Evolutionary conservation across 2,329 filamentous ascomycete species (phyloP), one percentile per base, ranked within the genome.

Genomic region (Drechmeria coniospora): DNA sequence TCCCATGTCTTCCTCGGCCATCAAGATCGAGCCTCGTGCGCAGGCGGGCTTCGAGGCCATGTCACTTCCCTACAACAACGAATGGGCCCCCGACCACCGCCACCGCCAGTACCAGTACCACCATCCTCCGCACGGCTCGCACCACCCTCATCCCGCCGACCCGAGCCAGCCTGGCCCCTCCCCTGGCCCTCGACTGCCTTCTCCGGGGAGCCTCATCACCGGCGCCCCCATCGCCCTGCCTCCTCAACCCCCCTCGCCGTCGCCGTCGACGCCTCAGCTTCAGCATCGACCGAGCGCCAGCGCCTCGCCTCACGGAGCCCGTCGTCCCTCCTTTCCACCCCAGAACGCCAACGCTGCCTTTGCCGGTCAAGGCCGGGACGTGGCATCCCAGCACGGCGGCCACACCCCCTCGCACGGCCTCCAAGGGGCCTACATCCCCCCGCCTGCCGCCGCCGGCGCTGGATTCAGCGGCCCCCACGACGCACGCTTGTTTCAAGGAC

Each of bases 101-200:
- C 31, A 20, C 6, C 18, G 6, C 18, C 18, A 20, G 6, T 20
- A 20, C 18, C 18, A 20, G 18, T 10, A 21, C 20, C 20, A 21
- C 5, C 9, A 21, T 5, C 20, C 5, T 9, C 20, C 5, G 5
- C 9, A 21, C 5, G 20, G 6, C 20, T 9, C 5, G 20, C 20
- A 21, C 26, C 48, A 47, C 19, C 37, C 37, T 30, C 44, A 46
- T 32, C 31, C 41, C 6, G 36, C 41, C 32, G 38, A 42, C 34
- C 42, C 40, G 24, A 37, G 40, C 23, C 46, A 41, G 11, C 42
- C 52, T 25, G 27, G 33, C 18, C 29, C 39, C 23, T 46, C 40
- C 11, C 42, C 52, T 25, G 27, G 33, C 18, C 29, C 39, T 15
- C 43, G 40, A 26, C 33, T 45, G 5, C 47, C 46, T 26, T 37